phyloP scores from a whole-genome alignment of 176 grass and related monocot genomes.

The Lolium rigidum region DNA sequence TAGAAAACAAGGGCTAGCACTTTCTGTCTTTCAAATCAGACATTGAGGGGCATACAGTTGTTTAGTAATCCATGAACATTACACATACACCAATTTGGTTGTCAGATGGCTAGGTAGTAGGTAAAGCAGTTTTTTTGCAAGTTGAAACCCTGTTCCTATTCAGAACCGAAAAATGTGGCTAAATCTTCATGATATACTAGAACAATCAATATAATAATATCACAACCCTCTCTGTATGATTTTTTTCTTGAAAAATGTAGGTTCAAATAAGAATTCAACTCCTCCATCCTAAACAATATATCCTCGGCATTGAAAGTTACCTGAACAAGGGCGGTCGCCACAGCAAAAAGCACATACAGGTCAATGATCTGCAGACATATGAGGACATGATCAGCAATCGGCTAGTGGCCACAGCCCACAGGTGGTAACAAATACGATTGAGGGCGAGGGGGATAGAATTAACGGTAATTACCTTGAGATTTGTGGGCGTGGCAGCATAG shows the following conservation, averaged over 20 bases:
- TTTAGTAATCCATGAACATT: background rate
- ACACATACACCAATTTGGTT: background rate
- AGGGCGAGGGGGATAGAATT: background rate
- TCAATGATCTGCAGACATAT: conserved; percentile 76
- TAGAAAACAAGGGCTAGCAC: background rate
- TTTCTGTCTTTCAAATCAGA: background rate
- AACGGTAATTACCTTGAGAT: conserved; percentile 58
- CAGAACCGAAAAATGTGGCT: background rate
- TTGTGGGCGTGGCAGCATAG: conserved; percentile 77
- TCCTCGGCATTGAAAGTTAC: background rate
- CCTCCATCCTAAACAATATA: background rate
- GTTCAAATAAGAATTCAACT: background rate
- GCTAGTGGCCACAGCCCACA: background rate
- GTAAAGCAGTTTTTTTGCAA: background rate
- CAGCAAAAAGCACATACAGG: conserved; percentile 73
- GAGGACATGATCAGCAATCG: background rate
- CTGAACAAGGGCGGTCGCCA: conserved; percentile 71
- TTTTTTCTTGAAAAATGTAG: background rate
- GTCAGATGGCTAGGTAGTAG: background rate
- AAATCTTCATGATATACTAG: background rate
- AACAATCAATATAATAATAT: background rate
- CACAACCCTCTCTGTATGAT: background rate
- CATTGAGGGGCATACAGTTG: background rate
- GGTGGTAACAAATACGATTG: background rate
- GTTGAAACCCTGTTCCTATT: background rate